Base-by-base conservation (phyloP, 2,329 filamentous ascomycete genomes). In the Myriangium duriaei region DNA sequence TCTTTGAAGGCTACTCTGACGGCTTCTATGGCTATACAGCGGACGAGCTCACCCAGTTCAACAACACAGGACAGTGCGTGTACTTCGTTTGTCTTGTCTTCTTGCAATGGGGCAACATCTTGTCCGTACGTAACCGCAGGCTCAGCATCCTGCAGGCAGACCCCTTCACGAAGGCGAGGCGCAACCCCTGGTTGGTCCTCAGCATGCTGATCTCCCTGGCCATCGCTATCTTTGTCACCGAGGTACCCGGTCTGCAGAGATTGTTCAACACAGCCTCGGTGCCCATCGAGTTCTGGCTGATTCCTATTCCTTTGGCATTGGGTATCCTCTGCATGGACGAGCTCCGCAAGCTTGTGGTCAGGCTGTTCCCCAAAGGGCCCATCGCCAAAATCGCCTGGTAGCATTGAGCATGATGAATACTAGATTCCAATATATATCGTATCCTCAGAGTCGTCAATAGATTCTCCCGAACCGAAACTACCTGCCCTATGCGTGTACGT, bases 51-150 rank as follows among this genome's bases (percentile, higher is more conserved):
- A 57, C 48, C 1, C 46, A 62, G 13, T 69, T 71, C 56, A 71
- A 69, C 52, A 60, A 57, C 37, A 60, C 59, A 0, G 68, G 65
- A 3, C 67, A 71, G 46, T 60, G 63, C 30, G 63, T 73, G 4
- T 73, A 72, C 51, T 73, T 73, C 39, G 64, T 72, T 9, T 68
- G 64, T 0, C 56, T 72, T 1, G 67, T 72, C 0, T 61, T 72
- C 26, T 54, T 72, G 38, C 69, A 72, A 41, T 69, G 66, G 62
- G 68, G 67, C 2, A 72, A 72, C 42, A 63, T 72, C 26, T 54
- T 72, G 15, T 54, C 60, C 10, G 43, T 72, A 4, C 63, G 69
- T 33, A 72, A 68, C 45, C 67, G 69, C 24, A 59, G 66, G 2
- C 51, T 71, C 37, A 69, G 64, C 30, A 64, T 72, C 26, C 46